Evolutionary conservation across 2,329 filamentous ascomycete species (phyloP).

Genomic region (Teratosphaeriaceae sp.): DNA sequence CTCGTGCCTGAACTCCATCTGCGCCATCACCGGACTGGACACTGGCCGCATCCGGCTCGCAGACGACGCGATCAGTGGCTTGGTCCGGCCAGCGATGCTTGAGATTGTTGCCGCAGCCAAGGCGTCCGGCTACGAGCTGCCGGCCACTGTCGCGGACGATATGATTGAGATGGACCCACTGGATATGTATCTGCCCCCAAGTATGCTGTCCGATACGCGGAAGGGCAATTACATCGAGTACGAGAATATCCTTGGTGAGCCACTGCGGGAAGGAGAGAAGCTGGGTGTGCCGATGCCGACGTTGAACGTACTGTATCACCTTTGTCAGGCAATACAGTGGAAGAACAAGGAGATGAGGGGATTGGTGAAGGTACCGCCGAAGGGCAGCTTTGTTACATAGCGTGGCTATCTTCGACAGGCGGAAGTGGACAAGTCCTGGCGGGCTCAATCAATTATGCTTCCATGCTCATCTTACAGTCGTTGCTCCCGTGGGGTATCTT

Average conservation of each 20-base stretch:
- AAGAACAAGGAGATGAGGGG: slow-evolving; percentile 41
- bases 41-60: slow-evolving; percentile 45
- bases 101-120: slow-evolving; percentile 45
- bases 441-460: no score
- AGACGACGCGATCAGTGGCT: slow-evolving; percentile 37
- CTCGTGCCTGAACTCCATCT: slow-evolving; percentile 48
- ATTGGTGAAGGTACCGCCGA: slow-evolving; percentile 13
- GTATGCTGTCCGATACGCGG: slow-evolving; percentile 48
- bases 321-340: slow-evolving; percentile 45
- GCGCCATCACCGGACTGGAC: slow-evolving; percentile 46
- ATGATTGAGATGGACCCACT: slow-evolving; percentile 46
- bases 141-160: slow-evolving; percentile 36
- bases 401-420: neutral
- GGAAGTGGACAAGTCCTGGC: neutral
- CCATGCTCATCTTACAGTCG: neutral
- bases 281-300: slow-evolving; percentile 46
- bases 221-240: slow-evolving; percentile 53
- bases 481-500: neutral
- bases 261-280: slow-evolving; percentile 45
- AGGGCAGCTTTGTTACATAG: slow-evolving; percentile 2
- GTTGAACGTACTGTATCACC: slow-evolving; percentile 42
- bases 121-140: slow-evolving; percentile 39
- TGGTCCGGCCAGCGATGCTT: slow-evolving; percentile 49
- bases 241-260: slow-evolving; percentile 52
- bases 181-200: slow-evolving; percentile 45